phyloP scores from a whole-genome alignment of 2,329 filamentous ascomycete genomes.

The Fusarium dlaminii region DNA sequence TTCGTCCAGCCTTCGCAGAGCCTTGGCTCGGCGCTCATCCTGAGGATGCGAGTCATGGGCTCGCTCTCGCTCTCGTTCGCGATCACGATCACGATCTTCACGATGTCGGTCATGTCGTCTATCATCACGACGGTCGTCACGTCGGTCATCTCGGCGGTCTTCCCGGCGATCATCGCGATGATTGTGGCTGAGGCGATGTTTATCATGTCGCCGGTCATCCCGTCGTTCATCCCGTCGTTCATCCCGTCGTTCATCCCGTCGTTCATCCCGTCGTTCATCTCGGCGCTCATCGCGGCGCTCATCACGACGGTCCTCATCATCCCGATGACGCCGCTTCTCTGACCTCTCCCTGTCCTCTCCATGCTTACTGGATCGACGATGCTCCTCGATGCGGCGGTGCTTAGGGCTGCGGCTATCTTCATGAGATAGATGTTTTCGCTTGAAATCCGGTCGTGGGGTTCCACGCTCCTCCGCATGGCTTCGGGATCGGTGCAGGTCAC shows the following conservation, averaged over 20 bases:
- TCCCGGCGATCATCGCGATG: conserved; percentile 35
- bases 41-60: conserved; percentile 45
- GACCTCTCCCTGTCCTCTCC: conserved; percentile 51
- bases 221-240: neutral
- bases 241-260: neutral
- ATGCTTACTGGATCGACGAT: conserved; percentile 50
- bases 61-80: conserved; percentile 40
- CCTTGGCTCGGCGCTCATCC: conserved; percentile 54
- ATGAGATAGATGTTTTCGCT: conserved; percentile 68
- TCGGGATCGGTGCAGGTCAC: conserved; percentile 61
- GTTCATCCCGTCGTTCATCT: conserved; percentile 9
- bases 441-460: conserved; percentile 63
- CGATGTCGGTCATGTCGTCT: conserved; percentile 34
- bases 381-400: conserved; percentile 54
- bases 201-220: conserved; percentile 34
- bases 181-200: conserved; percentile 32
- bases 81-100: conserved; percentile 36
- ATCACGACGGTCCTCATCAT: conserved; percentile 38
- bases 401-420: conserved; percentile 57
- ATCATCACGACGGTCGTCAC: conserved; percentile 35
- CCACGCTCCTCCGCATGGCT: conserved; percentile 62
- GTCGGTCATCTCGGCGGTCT: conserved; percentile 31
- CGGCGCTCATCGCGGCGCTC: conserved; percentile 35
- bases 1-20: conserved; percentile 53
- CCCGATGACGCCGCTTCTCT: conserved; percentile 38